Evolutionary conservation across 2,329 filamentous ascomycete genomes (phyloP).

Genomic region (Colletotrichum lindemuthianum): DNA sequence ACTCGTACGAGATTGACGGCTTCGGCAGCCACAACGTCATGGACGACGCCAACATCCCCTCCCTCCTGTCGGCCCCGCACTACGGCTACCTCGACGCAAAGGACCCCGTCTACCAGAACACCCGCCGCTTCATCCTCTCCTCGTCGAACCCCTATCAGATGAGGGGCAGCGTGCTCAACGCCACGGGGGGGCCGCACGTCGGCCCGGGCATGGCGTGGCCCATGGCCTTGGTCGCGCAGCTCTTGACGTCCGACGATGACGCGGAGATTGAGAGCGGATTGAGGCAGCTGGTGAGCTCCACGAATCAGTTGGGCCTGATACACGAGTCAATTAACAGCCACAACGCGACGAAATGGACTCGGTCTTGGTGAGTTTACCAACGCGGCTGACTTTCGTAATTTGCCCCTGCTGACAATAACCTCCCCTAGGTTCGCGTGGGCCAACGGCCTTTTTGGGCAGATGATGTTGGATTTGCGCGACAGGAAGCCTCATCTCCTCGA

Average conservation of each 20-base stretch:
- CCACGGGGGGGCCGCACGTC: conserved; percentile 62
- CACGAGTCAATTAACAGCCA: conserved; percentile 83
- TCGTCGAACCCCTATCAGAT: conserved; percentile 79
- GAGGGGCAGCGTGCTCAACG: conserved; percentile 61
- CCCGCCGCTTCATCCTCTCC: conserved; percentile 77
- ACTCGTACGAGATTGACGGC: conserved; percentile 76
- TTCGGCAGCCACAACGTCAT: conserved; percentile 70
- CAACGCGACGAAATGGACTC: conserved; percentile 55
- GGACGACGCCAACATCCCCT: conserved; percentile 74
- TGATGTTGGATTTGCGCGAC: conserved; percentile 78
- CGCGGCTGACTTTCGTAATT: not conserved
- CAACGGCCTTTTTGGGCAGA: conserved; percentile 88
- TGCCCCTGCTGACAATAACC: not conserved
- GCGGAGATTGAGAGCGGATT: conserved; percentile 77
- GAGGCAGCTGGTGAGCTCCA: conserved; percentile 71
- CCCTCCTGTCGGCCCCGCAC: conserved; percentile 69
- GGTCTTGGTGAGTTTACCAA: conserved; percentile 51
- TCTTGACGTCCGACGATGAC: conserved; percentile 80
- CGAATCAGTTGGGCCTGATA: conserved; percentile 77
- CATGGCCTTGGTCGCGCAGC: conserved; percentile 83
- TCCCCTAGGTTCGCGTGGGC: conserved; percentile 84
- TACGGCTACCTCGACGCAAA: conserved; percentile 68
- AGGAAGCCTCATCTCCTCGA: conserved; percentile 74
- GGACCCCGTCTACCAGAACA: conserved; percentile 75
- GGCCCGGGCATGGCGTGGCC: conserved; percentile 83